These are phyloP conservation scores for Auriculariales sp. DNA, from an alignment of 768 basidiomycete species.

Conservation along the genomic window DNA sequence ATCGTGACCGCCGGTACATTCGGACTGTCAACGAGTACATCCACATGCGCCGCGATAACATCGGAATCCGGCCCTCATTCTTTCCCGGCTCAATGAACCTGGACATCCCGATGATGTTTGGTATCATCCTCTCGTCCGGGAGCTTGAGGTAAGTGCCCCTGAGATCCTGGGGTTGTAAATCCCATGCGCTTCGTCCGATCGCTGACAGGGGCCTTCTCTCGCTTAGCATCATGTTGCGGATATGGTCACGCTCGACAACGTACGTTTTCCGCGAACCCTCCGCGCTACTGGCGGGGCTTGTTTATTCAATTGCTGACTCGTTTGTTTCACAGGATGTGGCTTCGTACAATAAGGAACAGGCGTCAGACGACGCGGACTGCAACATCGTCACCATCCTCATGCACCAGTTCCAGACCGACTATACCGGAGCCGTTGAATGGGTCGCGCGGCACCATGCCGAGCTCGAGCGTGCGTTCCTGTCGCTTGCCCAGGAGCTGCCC, in stretches of 20 bases:
- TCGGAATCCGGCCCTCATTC: background rate
- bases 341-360: constrained; percentile 62
- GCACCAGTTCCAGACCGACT: constrained; percentile 32
- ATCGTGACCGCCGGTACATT: background rate
- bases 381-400: constrained; percentile 59
- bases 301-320: background rate
- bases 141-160: constrained; percentile 21
- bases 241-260: constrained; percentile 12
- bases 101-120: constrained; percentile 29
- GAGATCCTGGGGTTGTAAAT: background rate
- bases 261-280: constrained; percentile 4
- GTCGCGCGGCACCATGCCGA: constrained; percentile 35
- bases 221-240: constrained; percentile 5
- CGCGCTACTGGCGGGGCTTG: too few species aligned
- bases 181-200: too few species aligned
- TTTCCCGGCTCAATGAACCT: constrained; percentile 14
- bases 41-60: background rate
- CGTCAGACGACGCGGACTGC: constrained; percentile 46
- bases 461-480: constrained; percentile 33
- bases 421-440: constrained; percentile 46
- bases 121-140: constrained; percentile 22
- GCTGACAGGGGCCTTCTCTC: background rate
- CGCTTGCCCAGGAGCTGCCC: constrained; percentile 6
- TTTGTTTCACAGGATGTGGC: constrained; percentile 40
- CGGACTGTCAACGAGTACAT: constrained; percentile 3